Evolutionary conservation across 2,329 filamentous ascomycete genomes (phyloP).

Genomic region (Venturia pyrina): DNA sequence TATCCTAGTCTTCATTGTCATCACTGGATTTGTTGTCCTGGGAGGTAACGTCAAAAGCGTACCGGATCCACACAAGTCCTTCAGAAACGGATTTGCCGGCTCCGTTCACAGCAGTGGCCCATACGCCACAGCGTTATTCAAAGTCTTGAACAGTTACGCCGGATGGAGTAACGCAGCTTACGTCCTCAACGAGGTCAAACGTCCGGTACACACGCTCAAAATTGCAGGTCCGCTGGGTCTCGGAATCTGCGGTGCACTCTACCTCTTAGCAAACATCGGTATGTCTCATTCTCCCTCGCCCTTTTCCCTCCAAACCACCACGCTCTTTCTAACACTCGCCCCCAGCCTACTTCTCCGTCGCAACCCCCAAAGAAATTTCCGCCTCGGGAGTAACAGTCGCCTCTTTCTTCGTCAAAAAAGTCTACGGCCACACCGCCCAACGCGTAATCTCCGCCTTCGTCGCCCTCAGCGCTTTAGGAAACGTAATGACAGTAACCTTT

Average conservation of each 20-base stretch:
- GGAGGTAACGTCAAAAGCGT: conserved; percentile 42
- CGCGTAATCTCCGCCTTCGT: conserved; percentile 40
- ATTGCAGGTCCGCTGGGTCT: conserved; percentile 50
- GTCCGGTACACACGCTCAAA: conserved; percentile 43
- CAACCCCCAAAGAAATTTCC: conserved; percentile 48
- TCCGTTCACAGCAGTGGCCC: conserved; percentile 19
- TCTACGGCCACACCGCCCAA: conserved; percentile 48
- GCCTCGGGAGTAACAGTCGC: conserved; percentile 51
- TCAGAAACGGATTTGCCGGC: conserved; percentile 44
- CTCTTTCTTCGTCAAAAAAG: conserved; percentile 49
- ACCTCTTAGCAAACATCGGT: conserved; percentile 52
- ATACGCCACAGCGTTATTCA: conserved; percentile 38
- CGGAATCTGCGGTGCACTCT: conserved; percentile 48
- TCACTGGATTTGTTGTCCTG: conserved; percentile 51
- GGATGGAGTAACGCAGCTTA: conserved; percentile 58
- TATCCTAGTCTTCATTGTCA: conserved; percentile 45
- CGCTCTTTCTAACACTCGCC: neutral
- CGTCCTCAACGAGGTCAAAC: conserved; percentile 47
- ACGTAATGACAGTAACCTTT: conserved; percentile 52
- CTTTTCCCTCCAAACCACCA: neutral
- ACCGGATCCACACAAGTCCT: conserved; percentile 42
- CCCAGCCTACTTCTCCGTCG: conserved; percentile 49
- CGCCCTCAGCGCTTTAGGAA: conserved; percentile 51
- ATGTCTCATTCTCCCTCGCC: neutral
- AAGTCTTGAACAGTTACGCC: conserved; percentile 53